Conservation (phyloP, 192 early-diverging fungal species). For the Haplosporangium gracile region DNA sequence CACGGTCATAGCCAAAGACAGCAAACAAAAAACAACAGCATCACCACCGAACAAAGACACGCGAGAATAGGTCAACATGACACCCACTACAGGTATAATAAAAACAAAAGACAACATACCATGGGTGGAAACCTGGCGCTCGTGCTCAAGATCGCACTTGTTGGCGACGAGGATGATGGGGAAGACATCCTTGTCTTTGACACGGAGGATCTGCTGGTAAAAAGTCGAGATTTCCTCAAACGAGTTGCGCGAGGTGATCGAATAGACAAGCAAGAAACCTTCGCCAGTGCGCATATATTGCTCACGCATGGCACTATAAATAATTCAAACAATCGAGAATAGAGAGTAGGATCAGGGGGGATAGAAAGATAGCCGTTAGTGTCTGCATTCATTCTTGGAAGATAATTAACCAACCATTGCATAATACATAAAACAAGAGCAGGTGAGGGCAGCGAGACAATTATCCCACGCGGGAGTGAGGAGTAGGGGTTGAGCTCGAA, state of each 20-base stretch:
- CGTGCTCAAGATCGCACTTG: constrained; percentile 86
- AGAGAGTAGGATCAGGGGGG: background rate
- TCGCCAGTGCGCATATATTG: constrained; percentile 97
- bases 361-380: background rate
- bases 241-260: constrained; percentile 88
- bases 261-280: constrained; percentile 93
- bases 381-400: background rate
- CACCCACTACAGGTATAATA: no score
- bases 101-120: constrained; percentile 37
- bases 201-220: constrained; percentile 90
- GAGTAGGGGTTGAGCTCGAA: background rate
- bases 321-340: background rate
- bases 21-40: background rate
- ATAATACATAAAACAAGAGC: background rate
- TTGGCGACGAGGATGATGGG: constrained; percentile 91
- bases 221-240: constrained; percentile 92
- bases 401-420: background rate
- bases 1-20: no score
- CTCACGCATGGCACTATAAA: constrained; percentile 82
- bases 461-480: background rate
- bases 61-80: no score
- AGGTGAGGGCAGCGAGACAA: background rate
- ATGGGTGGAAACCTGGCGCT: constrained; percentile 82
- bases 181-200: constrained; percentile 90
- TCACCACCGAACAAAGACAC: background rate